These are phyloP conservation scores for Epichloe uncinata DNA, from an alignment of 2,329 filamentous ascomycete species.

Conservation along the genomic window DNA sequence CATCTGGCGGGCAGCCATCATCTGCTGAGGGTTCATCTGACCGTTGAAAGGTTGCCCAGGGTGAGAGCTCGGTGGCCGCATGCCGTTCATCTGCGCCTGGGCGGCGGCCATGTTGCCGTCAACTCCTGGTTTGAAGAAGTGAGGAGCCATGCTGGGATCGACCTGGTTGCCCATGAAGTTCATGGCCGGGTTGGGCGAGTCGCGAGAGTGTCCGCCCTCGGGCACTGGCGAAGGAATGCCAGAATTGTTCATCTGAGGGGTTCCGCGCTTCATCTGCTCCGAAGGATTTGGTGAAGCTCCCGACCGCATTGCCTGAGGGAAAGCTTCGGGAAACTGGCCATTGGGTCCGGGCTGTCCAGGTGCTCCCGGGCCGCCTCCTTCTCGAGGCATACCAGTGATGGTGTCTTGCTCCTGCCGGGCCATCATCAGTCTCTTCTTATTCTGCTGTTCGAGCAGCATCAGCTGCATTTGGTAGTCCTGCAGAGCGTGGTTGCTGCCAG, in stretches of 20 bases:
- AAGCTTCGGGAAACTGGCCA: constrained; percentile 56
- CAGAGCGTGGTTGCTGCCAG: constrained; percentile 59
- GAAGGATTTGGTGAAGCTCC: constrained; percentile 64
- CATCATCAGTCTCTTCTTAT: constrained; percentile 77
- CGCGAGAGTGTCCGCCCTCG: constrained; percentile 52
- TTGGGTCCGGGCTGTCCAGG: constrained; percentile 46
- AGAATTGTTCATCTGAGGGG: constrained; percentile 57
- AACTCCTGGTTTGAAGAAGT: constrained; percentile 43
- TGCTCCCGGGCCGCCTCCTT: constrained; percentile 33
- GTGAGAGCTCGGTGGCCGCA: constrained; percentile 58
- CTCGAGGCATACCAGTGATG: constrained; percentile 34
- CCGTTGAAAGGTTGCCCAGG: constrained; percentile 43
- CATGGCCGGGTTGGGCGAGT: constrained; percentile 49
- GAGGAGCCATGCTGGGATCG: constrained; percentile 45
- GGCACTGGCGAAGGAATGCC: constrained; percentile 59
- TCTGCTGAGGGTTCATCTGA: constrained; percentile 47
- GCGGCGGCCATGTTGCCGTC: constrained; percentile 38
- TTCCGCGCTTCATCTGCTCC: constrained; percentile 68
- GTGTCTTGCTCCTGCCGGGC: constrained; percentile 66
- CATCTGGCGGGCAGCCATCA: constrained; percentile 37
- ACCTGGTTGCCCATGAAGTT: constrained; percentile 51
- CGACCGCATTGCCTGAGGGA: constrained; percentile 52
- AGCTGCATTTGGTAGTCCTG: constrained; percentile 86
- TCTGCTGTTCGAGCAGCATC: constrained; percentile 77
- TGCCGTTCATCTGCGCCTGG: constrained; percentile 46